Conservation (phyloP, 2,329 filamentous ascomycete species). For the Cordyceps tenuipes region DNA sequence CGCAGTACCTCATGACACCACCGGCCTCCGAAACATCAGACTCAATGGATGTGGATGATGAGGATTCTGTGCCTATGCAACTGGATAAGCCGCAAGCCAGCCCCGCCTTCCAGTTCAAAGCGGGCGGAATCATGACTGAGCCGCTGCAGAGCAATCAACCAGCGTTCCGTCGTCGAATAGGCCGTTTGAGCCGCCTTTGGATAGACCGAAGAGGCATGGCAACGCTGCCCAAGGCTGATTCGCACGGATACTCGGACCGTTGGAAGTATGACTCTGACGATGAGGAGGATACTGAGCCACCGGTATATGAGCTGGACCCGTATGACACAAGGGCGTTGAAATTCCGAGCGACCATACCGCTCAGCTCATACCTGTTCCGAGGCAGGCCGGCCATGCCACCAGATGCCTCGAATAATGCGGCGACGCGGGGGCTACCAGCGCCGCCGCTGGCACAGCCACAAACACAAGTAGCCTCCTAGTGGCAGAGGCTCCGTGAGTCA, state of each 20-base stretch:
- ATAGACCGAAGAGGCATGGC: slow-evolving; percentile 72
- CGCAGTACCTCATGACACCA: slow-evolving; percentile 61
- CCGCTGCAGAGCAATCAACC: slow-evolving; percentile 39
- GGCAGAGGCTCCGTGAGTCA: background rate
- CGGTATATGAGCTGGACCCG: slow-evolving; percentile 68
- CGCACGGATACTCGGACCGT: slow-evolving; percentile 47
- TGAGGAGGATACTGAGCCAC: slow-evolving; percentile 65
- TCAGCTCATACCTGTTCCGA: slow-evolving; percentile 35
- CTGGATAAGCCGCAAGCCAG: slow-evolving; percentile 23
- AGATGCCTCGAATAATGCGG: slow-evolving; percentile 17
- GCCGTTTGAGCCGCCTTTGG: slow-evolving; percentile 75
- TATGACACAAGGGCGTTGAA: slow-evolving; percentile 51
- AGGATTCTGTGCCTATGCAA: slow-evolving; percentile 35
- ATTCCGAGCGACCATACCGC: slow-evolving; percentile 51
- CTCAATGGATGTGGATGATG: slow-evolving; percentile 48
- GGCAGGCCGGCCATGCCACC: slow-evolving; percentile 27
- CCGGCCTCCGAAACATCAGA: slow-evolving; percentile 49
- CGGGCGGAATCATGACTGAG: slow-evolving; percentile 29
- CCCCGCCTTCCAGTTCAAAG: slow-evolving; percentile 40
- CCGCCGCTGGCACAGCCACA: slow-evolving; percentile 15
- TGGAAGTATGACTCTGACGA: slow-evolving; percentile 88
- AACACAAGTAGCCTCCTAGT: slow-evolving; percentile 15
- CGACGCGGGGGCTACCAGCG: slow-evolving; percentile 13
- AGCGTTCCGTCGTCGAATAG: slow-evolving; percentile 74
- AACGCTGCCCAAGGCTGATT: slow-evolving; percentile 38